Evolutionary conservation across 2,329 filamentous ascomycete genomes (phyloP).

Genomic region (Aspergillus pseudoglaucus): DNA sequence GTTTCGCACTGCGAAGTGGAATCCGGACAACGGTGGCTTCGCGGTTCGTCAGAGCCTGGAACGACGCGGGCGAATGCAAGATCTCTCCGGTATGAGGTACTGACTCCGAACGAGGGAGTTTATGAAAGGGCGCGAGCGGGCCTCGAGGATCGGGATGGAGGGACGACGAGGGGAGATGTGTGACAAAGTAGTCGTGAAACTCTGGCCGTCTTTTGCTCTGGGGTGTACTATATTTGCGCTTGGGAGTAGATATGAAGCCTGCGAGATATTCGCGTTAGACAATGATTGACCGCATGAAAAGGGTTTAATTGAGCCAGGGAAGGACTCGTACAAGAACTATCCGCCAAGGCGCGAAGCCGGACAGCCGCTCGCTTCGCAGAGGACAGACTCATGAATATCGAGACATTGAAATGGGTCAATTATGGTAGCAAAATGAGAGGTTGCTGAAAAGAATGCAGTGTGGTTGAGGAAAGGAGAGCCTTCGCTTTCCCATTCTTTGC

Average conservation of each 20-base stretch:
- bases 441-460: neutral
- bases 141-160: slow-evolving; percentile 76
- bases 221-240: slow-evolving; percentile 19
- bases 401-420: slow-evolving; percentile 14
- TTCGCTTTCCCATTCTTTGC: neutral
- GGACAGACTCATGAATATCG: slow-evolving; percentile 34
- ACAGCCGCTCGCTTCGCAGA: slow-evolving; percentile 34
- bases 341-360: slow-evolving; percentile 32
- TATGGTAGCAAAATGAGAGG: neutral
- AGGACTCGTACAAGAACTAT: slow-evolving; percentile 29
- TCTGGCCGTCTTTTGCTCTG: slow-evolving; percentile 35
- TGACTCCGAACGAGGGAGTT: slow-evolving; percentile 77
- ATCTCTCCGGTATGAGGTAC: slow-evolving; percentile 61
- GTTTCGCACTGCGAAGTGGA: slow-evolving; percentile 85
- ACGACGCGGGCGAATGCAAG: slow-evolving; percentile 48
- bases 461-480: slow-evolving; percentile 9
- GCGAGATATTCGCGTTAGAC: slow-evolving; percentile 1
- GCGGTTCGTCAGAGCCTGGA: slow-evolving; percentile 58
- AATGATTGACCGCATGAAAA: slow-evolving; percentile 5
- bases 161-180: slow-evolving; percentile 87
- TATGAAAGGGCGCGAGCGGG: slow-evolving; percentile 63
- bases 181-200: slow-evolving; percentile 97
- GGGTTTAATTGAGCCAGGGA: neutral
- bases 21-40: slow-evolving; percentile 94
- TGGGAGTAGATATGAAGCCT: slow-evolving; percentile 29